These are phyloP conservation scores for Kokia cookei DNA, from an alignment of 441 rosid genomes.

Conservation along the genomic window DNA sequence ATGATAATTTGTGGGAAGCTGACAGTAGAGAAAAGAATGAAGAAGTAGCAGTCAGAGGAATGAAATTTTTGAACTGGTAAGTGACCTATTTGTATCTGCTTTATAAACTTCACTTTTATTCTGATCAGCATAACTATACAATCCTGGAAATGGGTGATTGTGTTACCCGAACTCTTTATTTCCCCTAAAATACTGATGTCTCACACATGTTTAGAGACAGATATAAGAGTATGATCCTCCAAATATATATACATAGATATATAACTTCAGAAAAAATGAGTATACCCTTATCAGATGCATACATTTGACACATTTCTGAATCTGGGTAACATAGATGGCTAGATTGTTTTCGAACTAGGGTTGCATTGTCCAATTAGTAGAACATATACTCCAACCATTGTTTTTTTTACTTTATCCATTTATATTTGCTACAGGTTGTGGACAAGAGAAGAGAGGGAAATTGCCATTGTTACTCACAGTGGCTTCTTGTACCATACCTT, in stretches of 20 bases:
- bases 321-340: neutral
- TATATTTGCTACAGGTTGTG: constrained; percentile 51
- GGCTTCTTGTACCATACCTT: constrained; percentile 67
- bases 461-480: constrained; percentile 77
- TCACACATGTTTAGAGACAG: neutral
- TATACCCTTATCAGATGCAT: neutral
- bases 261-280: neutral
- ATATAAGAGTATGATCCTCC: neutral
- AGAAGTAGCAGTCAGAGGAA: constrained; percentile 80
- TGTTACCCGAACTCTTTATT: neutral
- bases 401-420: neutral
- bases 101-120: neutral
- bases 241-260: neutral
- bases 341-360: neutral
- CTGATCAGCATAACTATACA: neutral
- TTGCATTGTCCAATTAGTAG: neutral
- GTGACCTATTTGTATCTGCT: constrained; percentile 6
- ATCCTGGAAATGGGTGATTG: neutral
- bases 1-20: constrained; percentile 67
- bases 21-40: constrained; percentile 62
- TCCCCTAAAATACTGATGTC: neutral
- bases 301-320: neutral
- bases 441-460: constrained; percentile 85
- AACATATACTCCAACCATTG: neutral
- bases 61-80: constrained; percentile 69